Percentiles rank a stretch among this genome's conserved stretches.
Conservation (phyloP, 177 flowering plant genomes). For the Vitis hybrid region DNA sequence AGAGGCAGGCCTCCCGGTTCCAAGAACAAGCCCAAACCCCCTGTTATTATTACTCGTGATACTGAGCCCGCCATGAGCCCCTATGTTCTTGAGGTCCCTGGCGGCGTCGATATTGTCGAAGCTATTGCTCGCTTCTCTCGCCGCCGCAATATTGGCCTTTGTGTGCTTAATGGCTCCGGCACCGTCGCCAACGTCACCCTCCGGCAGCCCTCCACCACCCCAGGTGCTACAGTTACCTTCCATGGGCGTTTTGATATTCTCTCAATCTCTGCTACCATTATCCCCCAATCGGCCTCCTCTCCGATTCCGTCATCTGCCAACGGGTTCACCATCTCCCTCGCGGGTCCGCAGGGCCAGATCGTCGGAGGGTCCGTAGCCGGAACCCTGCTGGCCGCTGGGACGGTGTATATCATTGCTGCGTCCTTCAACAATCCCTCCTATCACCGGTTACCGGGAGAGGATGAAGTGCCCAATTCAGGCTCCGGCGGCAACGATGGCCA, state of each 20-base stretch:
- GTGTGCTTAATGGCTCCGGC: conserved; percentile 73
- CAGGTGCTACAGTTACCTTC: conserved; percentile 57
- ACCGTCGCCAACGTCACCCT: conserved; percentile 79
- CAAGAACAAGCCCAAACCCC: conserved; percentile 81
- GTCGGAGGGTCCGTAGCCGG: conserved; percentile 69
- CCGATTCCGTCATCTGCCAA: conserved; percentile 1
- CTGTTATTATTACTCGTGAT: conserved; percentile 71
- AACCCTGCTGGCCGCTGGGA: conserved; percentile 41
- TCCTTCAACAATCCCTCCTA: conserved; percentile 19
- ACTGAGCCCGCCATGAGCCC: conserved; percentile 75
- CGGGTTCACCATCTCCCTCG: conserved; percentile 49
- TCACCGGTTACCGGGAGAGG: conserved; percentile 58
- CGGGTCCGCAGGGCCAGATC: conserved; percentile 75
- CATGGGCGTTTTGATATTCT: conserved; percentile 71
- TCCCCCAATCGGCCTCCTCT: conserved; percentile 19
- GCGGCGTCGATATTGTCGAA: conserved; percentile 61
- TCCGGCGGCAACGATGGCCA: conserved; percentile 28
- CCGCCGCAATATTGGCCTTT: conserved; percentile 58
- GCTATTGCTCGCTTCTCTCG: conserved; percentile 51
- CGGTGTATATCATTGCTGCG: conserved; percentile 53
- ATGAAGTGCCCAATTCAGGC: conserved; percentile 24
- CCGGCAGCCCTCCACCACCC: conserved; percentile 65
- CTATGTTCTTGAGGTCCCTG: conserved; percentile 71
- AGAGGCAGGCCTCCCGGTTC: conserved; percentile 88
- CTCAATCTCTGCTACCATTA: conserved; percentile 58